Percentiles rank a stretch among this genome's conserved stretches.
phyloP scores from a whole-genome alignment of 768 basidiomycete genomes.

The Boletus sp. region DNA sequence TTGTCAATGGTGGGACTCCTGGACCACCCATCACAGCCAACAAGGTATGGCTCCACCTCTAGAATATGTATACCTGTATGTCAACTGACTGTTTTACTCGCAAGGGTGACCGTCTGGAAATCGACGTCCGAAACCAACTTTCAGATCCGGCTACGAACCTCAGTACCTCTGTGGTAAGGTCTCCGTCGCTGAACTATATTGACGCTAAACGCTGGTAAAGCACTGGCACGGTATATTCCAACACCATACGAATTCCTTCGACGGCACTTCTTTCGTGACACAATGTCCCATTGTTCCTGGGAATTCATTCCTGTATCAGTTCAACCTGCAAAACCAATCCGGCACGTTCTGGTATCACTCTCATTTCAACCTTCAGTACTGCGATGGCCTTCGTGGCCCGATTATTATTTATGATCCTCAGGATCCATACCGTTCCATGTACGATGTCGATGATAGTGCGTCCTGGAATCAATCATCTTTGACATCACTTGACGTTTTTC shows the following conservation, averaged over 20 bases:
- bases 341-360: conserved; percentile 49
- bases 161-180: conserved; percentile 40
- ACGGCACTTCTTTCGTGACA: conserved; percentile 46
- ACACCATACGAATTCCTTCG: conserved; percentile 38
- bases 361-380: conserved; percentile 49
- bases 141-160: conserved; percentile 37
- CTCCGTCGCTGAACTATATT: background rate
- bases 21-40: conserved; percentile 39
- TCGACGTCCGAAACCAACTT: conserved; percentile 41
- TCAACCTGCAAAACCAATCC: conserved; percentile 25
- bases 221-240: conserved; percentile 53
- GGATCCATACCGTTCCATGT: conserved; percentile 30
- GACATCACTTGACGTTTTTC: background rate
- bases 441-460: conserved; percentile 39
- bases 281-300: conserved; percentile 43
- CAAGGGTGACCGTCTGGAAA: conserved; percentile 38
- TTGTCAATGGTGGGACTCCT: conserved; percentile 40
- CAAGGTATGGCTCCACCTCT: conserved; percentile 25
- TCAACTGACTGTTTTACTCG: background rate
- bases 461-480: background rate
- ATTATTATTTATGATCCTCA: conserved; percentile 44
- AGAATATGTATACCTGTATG: background rate
- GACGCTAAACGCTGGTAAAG: conserved; percentile 6
- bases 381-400: conserved; percentile 51
- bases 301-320: conserved; percentile 39